Conservation (phyloP, 176 grass and related monocot genomes). For the Aegilops longissima region DNA sequence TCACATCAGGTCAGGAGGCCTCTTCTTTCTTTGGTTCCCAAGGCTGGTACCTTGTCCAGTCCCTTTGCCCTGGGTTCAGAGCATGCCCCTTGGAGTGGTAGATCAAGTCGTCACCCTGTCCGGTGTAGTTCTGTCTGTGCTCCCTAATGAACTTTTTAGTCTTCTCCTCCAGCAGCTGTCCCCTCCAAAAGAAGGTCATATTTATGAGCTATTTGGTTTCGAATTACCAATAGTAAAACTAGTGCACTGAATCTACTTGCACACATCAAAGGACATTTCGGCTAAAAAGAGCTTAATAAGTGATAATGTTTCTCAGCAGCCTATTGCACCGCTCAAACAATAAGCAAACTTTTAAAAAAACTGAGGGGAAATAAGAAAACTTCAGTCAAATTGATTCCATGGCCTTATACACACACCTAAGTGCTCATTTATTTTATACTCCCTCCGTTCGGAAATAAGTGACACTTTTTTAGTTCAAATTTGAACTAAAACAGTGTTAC, state of each 20-base stretch:
- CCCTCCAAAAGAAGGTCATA: neutral
- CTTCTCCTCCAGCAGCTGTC: slow-evolving; percentile 66
- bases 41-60: slow-evolving; percentile 86
- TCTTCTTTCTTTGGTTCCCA: slow-evolving; percentile 77
- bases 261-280: neutral
- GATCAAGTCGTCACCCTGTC: slow-evolving; percentile 78
- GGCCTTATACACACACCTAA: neutral
- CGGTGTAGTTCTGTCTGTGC: slow-evolving; percentile 82
- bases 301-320: neutral
- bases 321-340: neutral
- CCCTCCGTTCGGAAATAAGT: no score
- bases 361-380: neutral
- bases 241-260: neutral
- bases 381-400: neutral
- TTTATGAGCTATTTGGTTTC: neutral
- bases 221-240: neutral
- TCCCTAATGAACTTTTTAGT: slow-evolving; percentile 64
- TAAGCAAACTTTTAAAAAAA: neutral
- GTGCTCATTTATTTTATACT: neutral
- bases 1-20: slow-evolving; percentile 9
- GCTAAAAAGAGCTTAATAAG: neutral
- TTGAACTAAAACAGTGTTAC: no score
- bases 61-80: slow-evolving; percentile 69
- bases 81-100: slow-evolving; percentile 92
- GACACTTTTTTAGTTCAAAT: no score